Conservation (phyloP, 140 eudicot species). For the Oenanthe javanica region DNA sequence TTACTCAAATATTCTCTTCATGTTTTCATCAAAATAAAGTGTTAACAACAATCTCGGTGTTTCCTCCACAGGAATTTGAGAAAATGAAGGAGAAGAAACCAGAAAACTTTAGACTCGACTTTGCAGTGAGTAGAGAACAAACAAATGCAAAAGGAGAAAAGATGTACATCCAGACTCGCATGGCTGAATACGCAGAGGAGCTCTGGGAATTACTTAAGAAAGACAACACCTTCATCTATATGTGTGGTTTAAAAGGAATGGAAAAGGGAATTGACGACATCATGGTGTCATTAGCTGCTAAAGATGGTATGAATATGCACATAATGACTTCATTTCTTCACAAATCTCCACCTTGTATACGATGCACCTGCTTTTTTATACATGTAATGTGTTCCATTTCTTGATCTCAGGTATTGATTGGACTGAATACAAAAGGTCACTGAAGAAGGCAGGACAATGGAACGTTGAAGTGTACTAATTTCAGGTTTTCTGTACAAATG, state of each 20-base stretch:
- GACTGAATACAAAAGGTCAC: conserved; percentile 67
- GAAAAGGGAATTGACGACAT: conserved; percentile 99
- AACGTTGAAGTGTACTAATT: conserved; percentile 93
- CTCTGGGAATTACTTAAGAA: conserved; percentile 94
- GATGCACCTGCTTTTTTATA: not conserved
- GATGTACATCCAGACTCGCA: conserved; percentile 98
- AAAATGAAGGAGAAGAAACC: conserved; percentile 83
- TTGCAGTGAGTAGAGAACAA: conserved; percentile 97
- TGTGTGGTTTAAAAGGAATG: conserved; percentile 98
- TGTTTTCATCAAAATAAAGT: not conserved
- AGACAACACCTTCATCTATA: conserved; percentile 90
- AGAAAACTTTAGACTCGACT: conserved; percentile 82
- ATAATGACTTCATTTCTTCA: not conserved
- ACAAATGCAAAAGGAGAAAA: conserved; percentile 90
- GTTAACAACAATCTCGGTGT: not conserved
- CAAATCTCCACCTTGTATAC: not conserved
- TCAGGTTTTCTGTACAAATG: conserved; percentile 42
- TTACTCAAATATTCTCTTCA: not conserved
- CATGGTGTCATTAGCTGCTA: conserved; percentile 81
- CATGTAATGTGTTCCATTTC: conserved; percentile 13
- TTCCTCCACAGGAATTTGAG: conserved; percentile 80
- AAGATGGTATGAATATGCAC: conserved; percentile 51
- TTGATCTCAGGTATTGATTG: conserved; percentile 62
- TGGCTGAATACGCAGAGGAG: conserved; percentile 94
- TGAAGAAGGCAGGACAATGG: conserved; percentile 96